A percentile compares a stretch with the other conserved stretches of the same genome.
Conservation (phyloP, 2,329 filamentous ascomycete species). For the Fusarium sp. region DNA sequence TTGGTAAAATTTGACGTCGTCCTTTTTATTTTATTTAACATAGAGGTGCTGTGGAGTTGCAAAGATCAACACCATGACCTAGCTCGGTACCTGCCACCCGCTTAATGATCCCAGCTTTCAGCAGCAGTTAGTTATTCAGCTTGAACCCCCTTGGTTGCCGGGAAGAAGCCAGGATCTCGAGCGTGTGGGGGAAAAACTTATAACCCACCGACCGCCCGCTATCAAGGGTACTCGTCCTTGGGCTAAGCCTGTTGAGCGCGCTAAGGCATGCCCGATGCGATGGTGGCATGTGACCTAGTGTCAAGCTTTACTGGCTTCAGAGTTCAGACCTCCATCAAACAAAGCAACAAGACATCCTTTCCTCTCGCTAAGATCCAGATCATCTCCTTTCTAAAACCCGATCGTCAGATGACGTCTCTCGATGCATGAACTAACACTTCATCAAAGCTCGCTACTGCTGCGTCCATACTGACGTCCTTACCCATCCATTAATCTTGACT, state of each 20-base stretch:
- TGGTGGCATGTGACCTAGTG: constrained; percentile 23
- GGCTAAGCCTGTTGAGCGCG: constrained; percentile 10
- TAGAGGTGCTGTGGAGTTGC: constrained; percentile 21
- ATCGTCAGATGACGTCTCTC: constrained; percentile 7
- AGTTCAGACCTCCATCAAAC: constrained; percentile 3
- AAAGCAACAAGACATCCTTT: constrained; percentile 15
- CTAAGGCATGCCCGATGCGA: constrained; percentile 32
- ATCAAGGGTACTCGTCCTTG: constrained; percentile 16
- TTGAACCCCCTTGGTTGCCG: neutral
- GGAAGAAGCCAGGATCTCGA: constrained; percentile 19
- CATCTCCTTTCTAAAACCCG: neutral
- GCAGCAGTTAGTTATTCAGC: constrained; percentile 1
- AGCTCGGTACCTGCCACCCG: neutral
- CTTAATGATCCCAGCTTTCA: constrained; percentile 7
- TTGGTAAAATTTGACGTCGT: constrained; percentile 18
- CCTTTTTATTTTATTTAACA: constrained; percentile 1
- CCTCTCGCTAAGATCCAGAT: constrained; percentile 16
- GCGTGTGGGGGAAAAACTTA: constrained; percentile 29
- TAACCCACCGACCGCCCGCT: constrained; percentile 16
- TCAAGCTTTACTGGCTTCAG: constrained; percentile 10
- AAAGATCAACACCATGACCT: constrained; percentile 29
- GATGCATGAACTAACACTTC: neutral
- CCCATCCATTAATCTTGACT: constrained; percentile 4
- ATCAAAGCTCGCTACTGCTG: neutral
- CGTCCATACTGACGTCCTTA: neutral